Base-by-base conservation (phyloP, 2,329 filamentous ascomycete species). In the Aspergillus puulaauensis region DNA sequence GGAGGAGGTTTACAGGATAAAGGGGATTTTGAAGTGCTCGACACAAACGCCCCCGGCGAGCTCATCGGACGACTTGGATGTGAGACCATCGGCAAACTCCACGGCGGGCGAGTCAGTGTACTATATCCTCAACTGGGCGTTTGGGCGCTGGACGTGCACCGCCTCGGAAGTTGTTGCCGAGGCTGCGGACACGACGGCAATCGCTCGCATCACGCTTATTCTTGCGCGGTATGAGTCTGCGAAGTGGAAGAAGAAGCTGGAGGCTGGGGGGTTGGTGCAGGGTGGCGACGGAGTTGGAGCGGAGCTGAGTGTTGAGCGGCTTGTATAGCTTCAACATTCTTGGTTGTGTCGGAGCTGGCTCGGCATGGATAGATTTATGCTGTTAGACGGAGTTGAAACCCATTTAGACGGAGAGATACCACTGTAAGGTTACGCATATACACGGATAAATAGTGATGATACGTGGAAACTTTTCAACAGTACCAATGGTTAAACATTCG, bases 101-200 rank as follows among this genome's bases (percentile, higher is more conserved):
- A 86, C 9, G 1, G 52, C 61, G 23, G 55, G 56, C 2, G 75
- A 73, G 2, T 69, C 73, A 19, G 73, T 75, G 15, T 82, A 90
- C 55, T 97, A 95, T 71, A 96, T 99, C 45, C 83, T 99, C 59
- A 99, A 99, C 73, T 99, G 95, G 95, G 95, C 95, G 0, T 99
- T 99, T 76, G 92, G 92, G 0, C 84, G 95, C 31, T 99, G 95
- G 93, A 96, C 87, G 0, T 96, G 93, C 70, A 96, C 92, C 2
- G 81, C 84, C 6, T 73, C 71, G 2, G 62, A 66, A 2, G 77
- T 87, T 17, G 68, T 71, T 24, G 66, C 69, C 1, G 66, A 72
- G 52, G 66, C 64, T 2, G 67, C 70, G 3, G 71, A 73, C 24
- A 62, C 69, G 4, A 54, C 64, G 39, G 69, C 71, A 24, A 63